Conservation (phyloP, 164 flowering plant genomes). For the Hamamelis virginiana region DNA sequence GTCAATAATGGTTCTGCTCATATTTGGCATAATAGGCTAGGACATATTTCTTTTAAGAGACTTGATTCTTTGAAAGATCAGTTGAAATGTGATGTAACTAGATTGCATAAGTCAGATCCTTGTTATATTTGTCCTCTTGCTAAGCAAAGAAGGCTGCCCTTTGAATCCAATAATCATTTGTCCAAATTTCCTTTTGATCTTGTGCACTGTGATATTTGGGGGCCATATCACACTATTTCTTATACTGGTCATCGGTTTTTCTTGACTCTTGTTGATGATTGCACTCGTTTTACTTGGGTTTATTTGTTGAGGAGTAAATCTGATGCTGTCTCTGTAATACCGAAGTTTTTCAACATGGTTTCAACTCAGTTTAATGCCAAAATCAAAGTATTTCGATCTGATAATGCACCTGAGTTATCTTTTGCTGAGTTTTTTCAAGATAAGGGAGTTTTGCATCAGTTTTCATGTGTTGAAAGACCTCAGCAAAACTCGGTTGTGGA, state of each 20-base stretch:
- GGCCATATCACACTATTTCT: not conserved
- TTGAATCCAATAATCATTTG: slow-evolving; percentile 2
- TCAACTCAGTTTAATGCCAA: not conserved
- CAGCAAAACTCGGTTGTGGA: not conserved
- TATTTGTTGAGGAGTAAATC: not conserved
- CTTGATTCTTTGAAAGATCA: not conserved
- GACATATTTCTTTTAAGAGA: not conserved
- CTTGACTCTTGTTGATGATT: not conserved
- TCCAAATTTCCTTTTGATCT: slow-evolving; percentile 1
- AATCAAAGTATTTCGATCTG: not conserved
- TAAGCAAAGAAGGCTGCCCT: slow-evolving; percentile 2
- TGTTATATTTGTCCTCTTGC: too few species aligned
- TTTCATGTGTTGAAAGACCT: not conserved
- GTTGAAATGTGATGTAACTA: not conserved
- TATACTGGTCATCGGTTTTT: not conserved
- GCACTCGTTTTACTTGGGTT: not conserved
- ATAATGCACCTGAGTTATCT: not conserved
- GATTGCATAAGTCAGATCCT: slow-evolving; percentile 1
- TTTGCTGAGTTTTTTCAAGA: not conserved
- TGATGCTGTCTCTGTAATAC: not conserved
- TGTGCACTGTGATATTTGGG: slow-evolving; percentile 1
- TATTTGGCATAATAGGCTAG: too few species aligned
- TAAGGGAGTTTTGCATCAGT: not conserved
- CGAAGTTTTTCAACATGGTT: not conserved
- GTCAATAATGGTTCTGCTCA: too few species aligned